Conservation (phyloP, 345 rosid genomes). For the Excoecaria agallocha region DNA sequence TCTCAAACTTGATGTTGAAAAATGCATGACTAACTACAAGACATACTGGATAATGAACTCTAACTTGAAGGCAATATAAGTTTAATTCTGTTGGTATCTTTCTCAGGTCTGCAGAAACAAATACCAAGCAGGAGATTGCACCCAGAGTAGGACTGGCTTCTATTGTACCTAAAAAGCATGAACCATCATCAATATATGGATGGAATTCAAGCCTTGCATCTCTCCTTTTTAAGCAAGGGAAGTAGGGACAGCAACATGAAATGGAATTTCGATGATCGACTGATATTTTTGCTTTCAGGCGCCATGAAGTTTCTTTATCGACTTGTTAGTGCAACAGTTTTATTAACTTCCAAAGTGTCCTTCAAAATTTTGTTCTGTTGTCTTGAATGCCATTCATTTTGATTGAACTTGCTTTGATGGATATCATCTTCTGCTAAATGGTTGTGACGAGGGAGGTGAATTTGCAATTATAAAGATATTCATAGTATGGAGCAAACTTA, state of each 20-base stretch:
- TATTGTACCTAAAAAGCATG: slow-evolving; percentile 52
- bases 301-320: not conserved
- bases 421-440: no score
- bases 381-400: no score
- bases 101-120: slow-evolving; percentile 38
- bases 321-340: no score
- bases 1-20: not conserved
- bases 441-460: no score
- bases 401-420: no score
- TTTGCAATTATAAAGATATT: no score
- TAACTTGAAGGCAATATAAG: not conserved
- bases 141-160: slow-evolving; percentile 47
- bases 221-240: slow-evolving; percentile 61
- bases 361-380: no score
- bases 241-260: slow-evolving; percentile 19
- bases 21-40: no score
- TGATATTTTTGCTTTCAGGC: slow-evolving; percentile 10
- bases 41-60: not conserved
- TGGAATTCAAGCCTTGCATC: slow-evolving; percentile 72
- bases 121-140: slow-evolving; percentile 33
- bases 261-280: not conserved
- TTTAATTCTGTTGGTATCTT: slow-evolving; percentile 14
- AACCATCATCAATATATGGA: slow-evolving; percentile 54
- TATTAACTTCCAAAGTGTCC: no score
- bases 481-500: no score